Evolutionary conservation across 768 basidiomycete species (phyloP).

Genomic region (Vararia minispora): DNA sequence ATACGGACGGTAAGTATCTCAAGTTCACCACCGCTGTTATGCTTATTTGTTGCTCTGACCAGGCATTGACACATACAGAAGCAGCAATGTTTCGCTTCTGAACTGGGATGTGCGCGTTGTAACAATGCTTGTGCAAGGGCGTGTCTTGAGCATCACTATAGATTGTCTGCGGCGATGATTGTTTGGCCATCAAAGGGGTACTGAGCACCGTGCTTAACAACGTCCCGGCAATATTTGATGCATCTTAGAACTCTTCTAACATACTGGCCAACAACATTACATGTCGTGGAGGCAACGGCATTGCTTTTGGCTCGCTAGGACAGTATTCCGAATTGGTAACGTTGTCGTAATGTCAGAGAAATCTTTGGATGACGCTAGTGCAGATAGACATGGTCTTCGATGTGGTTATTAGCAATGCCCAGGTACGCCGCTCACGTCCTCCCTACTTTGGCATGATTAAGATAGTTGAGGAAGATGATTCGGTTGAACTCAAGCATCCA

Average conservation of each 20-base stretch:
- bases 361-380: background rate
- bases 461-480: constrained; percentile 24
- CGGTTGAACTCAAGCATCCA: constrained; percentile 37
- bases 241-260: constrained; percentile 43
- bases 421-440: constrained; percentile 19
- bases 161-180: constrained; percentile 53
- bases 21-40: too few species aligned
- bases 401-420: constrained; percentile 36
- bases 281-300: constrained; percentile 49
- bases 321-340: constrained; percentile 42
- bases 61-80: constrained; percentile 48
- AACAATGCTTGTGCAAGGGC: background rate
- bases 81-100: constrained; percentile 32
- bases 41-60: too few species aligned
- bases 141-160: constrained; percentile 2
- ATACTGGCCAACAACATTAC: constrained; percentile 35
- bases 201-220: constrained; percentile 14
- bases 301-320: constrained; percentile 50
- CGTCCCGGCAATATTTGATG: too few species aligned
- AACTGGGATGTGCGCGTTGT: constrained; percentile 36
- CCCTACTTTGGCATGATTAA: background rate
- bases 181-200: constrained; percentile 54
- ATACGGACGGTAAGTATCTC: constrained; percentile 51
- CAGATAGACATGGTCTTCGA: constrained; percentile 46
- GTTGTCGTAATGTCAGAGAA: background rate